Conservation (phyloP, 495 filamentous ascomycete species). For the Paragyromitra xinjiangensis region DNA sequence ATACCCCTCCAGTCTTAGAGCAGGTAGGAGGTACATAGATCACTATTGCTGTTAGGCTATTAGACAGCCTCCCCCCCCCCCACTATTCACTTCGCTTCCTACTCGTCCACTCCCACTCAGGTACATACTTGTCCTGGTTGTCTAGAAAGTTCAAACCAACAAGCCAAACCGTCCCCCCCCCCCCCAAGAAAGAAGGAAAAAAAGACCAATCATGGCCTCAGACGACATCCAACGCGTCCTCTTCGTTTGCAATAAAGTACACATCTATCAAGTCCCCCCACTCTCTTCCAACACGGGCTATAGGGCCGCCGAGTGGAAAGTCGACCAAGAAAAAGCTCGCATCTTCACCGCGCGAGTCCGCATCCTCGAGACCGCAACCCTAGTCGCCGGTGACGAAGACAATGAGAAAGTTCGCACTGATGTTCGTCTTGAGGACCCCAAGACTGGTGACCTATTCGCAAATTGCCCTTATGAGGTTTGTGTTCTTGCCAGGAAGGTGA, state of each 20-base stretch:
- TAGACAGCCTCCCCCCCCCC: not conserved
- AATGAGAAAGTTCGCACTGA: conserved; percentile 71
- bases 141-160: not conserved
- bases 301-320: conserved; percentile 78
- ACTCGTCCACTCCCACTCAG: not conserved
- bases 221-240: conserved; percentile 82
- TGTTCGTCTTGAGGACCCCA: conserved; percentile 76
- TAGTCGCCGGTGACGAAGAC: conserved; percentile 56
- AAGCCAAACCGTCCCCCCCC: not conserved
- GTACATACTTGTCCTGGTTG: not conserved
- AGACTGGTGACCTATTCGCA: conserved; percentile 76
- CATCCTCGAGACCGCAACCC: conserved; percentile 75
- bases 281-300: conserved; percentile 75
- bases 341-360: conserved; percentile 86
- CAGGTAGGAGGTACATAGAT: not conserved
- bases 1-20: not conserved
- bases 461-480: conserved; percentile 72
- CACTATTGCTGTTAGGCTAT: not conserved
- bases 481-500: not conserved
- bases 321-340: conserved; percentile 69
- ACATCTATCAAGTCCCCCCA: conserved; percentile 83
- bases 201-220: conserved; percentile 55
- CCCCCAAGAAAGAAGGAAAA: not conserved
- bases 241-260: conserved; percentile 73
- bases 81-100: not conserved